phyloP scores from a whole-genome alignment of 495 filamentous ascomycete genomes.

The Beverwykella pulmonaria region DNA sequence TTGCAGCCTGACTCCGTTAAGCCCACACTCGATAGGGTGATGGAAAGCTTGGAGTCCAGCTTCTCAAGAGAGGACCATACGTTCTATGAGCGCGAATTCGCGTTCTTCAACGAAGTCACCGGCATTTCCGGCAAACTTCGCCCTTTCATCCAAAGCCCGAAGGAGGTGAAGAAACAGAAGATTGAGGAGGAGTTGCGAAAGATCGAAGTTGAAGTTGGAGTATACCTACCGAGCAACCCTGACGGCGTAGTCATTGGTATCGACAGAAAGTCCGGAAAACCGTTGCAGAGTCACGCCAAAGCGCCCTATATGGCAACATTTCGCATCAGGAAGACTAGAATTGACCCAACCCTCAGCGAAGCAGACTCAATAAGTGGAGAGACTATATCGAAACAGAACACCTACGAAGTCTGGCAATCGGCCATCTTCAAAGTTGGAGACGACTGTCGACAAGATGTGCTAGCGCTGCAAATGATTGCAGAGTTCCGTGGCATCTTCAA shows the following conservation, averaged over 20 bases:
- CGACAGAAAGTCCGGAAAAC: slow-evolving; percentile 95
- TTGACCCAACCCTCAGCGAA: slow-evolving; percentile 51
- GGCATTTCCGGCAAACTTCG: slow-evolving; percentile 92
- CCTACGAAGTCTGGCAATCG: slow-evolving; percentile 94
- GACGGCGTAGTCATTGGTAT: slow-evolving; percentile 97
- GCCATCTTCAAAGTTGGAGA: slow-evolving; percentile 99
- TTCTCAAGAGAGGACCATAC: slow-evolving; percentile 75
- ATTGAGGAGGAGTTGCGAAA: slow-evolving; percentile 98
- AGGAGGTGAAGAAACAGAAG: slow-evolving; percentile 97
- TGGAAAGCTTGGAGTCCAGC: slow-evolving; percentile 75
- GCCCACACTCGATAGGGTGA: slow-evolving; percentile 88
- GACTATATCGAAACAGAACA: slow-evolving; percentile 39
- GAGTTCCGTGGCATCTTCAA: slow-evolving; percentile 96
- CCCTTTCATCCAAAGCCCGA: slow-evolving; percentile 87
- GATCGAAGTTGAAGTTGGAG: slow-evolving; percentile 93
- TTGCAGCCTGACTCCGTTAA: slow-evolving; percentile 85
- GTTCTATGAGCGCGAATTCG: slow-evolving; percentile 95
- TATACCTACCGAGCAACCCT: slow-evolving; percentile 95
- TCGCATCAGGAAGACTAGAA: slow-evolving; percentile 80
- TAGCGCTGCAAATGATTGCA: slow-evolving; percentile 96
- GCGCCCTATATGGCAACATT: slow-evolving; percentile 99
- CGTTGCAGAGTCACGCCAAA: slow-evolving; percentile 95
- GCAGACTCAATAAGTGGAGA: slow-evolving; percentile 3
- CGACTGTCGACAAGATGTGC: slow-evolving; percentile 95
- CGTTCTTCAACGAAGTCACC: slow-evolving; percentile 97